Conservation (phyloP, 108 stramenopile species). For the Cyclostephanos tholiformis region DNA sequence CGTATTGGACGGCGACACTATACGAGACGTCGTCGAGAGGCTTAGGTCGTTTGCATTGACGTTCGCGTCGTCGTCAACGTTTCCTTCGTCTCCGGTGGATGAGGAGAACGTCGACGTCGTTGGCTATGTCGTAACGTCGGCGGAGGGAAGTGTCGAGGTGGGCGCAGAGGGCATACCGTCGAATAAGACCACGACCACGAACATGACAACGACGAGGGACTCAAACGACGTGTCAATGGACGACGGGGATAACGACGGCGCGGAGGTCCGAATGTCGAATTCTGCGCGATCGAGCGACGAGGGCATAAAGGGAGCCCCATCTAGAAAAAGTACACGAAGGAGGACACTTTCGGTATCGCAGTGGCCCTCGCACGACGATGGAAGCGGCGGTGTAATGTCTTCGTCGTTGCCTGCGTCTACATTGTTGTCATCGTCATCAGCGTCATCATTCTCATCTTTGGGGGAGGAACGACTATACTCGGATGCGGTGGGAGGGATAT, state of each 20-base stretch:
- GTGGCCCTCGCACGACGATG: background rate
- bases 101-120: background rate
- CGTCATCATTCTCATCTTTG: background rate
- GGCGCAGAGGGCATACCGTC: background rate
- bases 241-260: background rate
- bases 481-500: conserved; percentile 1
- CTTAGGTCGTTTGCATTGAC: conserved; percentile 28
- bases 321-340: background rate
- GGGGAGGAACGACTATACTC: background rate
- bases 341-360: background rate
- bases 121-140: background rate
- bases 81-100: background rate
- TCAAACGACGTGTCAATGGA: background rate
- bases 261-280: background rate
- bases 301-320: background rate
- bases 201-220: background rate
- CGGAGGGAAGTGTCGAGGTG: too few relatives aligned
- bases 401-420: background rate
- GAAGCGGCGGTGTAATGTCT: background rate
- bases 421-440: background rate
- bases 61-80: conserved; percentile 19
- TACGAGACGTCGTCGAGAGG: conserved; percentile 21
- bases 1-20: conserved; percentile 29
- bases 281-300: background rate
- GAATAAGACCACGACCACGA: background rate